phyloP scores from a whole-genome alignment of 179 eudicot genomes.

The Vitellaria paradoxa region DNA sequence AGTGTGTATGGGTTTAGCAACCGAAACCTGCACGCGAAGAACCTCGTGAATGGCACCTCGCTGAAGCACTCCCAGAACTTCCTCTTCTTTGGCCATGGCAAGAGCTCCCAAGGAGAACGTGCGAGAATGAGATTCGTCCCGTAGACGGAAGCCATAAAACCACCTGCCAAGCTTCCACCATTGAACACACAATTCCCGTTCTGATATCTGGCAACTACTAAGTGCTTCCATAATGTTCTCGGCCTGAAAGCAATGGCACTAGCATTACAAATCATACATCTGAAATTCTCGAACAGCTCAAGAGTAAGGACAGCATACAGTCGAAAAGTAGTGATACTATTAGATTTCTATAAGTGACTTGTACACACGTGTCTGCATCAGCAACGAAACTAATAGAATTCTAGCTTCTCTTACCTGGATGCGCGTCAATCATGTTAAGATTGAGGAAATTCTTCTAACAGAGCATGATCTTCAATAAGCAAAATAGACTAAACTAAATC shows the following conservation, averaged over 20 bases:
- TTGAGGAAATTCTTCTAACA: not conserved
- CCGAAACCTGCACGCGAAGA: constrained; percentile 65
- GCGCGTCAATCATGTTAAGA: not conserved
- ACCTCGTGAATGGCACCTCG: constrained; percentile 89
- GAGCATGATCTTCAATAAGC: not conserved
- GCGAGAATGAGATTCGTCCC: constrained; percentile 66
- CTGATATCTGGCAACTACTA: constrained; percentile 39
- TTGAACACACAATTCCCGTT: constrained; percentile 59
- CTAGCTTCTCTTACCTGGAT: not conserved
- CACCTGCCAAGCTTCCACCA: constrained; percentile 97
- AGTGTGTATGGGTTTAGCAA: constrained; percentile 34
- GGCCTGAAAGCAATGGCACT: constrained; percentile 33
- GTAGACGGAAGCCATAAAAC: constrained; percentile 68
- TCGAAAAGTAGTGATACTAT: not conserved
- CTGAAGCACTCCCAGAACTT: constrained; percentile 64
- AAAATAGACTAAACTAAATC: not conserved
- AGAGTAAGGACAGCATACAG: not conserved
- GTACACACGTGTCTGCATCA: not conserved
- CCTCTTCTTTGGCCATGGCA: constrained; percentile 47
- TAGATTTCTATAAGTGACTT: not conserved
- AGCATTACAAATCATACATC: not conserved
- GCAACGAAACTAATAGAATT: not conserved
- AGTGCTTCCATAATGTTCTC: constrained; percentile 49
- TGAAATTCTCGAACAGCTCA: not conserved
- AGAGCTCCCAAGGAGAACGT: constrained; percentile 54